Conservation (phyloP, 139 green algal genomes). For the Chlamydomonas eustigma region DNA sequence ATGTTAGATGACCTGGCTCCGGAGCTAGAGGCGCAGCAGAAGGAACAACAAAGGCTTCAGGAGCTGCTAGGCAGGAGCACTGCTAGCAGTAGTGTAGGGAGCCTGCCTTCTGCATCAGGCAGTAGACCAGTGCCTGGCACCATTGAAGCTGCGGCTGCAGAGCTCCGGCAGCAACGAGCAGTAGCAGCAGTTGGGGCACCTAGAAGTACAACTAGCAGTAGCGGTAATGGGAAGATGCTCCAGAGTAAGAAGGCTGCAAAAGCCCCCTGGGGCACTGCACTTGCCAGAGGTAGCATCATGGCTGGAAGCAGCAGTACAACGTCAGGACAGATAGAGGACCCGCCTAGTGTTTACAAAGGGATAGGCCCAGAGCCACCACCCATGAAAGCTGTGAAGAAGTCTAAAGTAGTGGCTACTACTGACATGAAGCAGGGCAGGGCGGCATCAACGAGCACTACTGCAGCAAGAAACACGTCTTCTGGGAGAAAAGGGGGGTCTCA, state of each 20-base stretch:
- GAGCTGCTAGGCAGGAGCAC: neutral
- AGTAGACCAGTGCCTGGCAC: neutral
- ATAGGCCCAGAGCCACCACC: no score
- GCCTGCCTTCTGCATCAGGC: neutral
- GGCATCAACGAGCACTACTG: neutral
- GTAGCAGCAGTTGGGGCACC: neutral
- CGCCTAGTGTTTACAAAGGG: neutral
- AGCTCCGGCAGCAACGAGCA: neutral
- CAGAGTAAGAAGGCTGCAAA: neutral
- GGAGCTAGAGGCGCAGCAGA: neutral
- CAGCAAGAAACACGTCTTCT: no score
- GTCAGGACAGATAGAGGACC: no score
- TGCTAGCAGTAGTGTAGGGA: no score
- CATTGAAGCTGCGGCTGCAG: neutral
- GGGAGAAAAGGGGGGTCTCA: no score
- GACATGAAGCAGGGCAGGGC: neutral
- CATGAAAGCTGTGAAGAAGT: neutral
- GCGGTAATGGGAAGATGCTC: neutral
- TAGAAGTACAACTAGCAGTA: neutral
- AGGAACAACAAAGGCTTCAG: neutral
- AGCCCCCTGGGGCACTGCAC: no score
- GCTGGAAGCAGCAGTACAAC: no score
- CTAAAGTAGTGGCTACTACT: neutral
- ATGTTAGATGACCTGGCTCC: conserved; percentile 36
- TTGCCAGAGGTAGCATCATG: neutral